Evolutionary conservation across 139 green algal species (phyloP).

Genomic region (Chlamydomonas sp.): DNA sequence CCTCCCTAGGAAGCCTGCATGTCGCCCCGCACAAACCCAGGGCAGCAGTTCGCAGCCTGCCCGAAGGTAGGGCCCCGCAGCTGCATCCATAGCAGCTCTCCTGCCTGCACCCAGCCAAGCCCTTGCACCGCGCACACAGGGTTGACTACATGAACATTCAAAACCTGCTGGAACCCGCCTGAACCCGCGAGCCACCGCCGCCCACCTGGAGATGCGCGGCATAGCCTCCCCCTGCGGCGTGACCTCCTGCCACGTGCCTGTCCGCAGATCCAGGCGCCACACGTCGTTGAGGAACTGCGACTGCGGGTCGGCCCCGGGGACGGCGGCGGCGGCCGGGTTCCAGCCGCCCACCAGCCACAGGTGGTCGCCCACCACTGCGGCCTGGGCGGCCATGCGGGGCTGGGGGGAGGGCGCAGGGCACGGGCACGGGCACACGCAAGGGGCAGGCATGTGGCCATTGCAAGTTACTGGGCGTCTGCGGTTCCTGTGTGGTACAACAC

Average conservation of each 20-base stretch:
- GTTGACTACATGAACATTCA: too few species aligned
- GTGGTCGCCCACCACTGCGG: conserved; percentile 18
- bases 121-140: too few species aligned
- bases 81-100: too few species aligned
- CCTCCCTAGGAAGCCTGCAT: too few species aligned
- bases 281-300: conserved; percentile 33
- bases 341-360: conserved; percentile 31
- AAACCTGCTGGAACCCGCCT: too few species aligned
- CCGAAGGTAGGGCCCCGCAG: too few species aligned
- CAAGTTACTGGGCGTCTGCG: too few species aligned
- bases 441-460: not conserved
- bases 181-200: not conserved
- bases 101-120: too few species aligned
- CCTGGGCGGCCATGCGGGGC: conserved; percentile 9
- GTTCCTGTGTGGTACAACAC: too few species aligned
- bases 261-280: conserved; percentile 21
- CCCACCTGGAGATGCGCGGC: not conserved
- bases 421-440: not conserved
- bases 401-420: not conserved
- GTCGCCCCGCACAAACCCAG: too few species aligned
- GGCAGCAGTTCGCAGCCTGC: too few species aligned
- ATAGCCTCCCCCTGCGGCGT: not conserved
- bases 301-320: not conserved
- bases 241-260: conserved; percentile 2
- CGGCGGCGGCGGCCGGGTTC: not conserved